phyloP scores from a whole-genome alignment of 2,329 filamentous ascomycete genomes.

The Trichoderma koningii region DNA sequence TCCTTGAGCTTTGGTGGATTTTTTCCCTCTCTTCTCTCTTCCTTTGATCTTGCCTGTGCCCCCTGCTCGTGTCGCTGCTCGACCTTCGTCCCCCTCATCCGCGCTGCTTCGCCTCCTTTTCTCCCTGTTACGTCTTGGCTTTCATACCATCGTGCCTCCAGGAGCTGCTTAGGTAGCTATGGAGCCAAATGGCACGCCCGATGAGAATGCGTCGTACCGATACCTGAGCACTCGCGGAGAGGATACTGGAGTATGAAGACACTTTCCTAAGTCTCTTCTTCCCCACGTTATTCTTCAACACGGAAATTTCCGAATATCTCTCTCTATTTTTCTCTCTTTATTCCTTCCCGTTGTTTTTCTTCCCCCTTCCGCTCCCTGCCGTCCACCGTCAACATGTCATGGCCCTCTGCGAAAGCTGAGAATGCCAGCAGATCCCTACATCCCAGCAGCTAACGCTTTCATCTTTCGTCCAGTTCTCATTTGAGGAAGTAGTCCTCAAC shows the following conservation, averaged over 20 bases:
- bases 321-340: no score
- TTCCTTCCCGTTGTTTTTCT: neutral
- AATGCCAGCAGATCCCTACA: neutral
- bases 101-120: neutral
- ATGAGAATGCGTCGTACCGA: slow-evolving; percentile 44
- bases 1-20: neutral
- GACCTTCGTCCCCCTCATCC: neutral
- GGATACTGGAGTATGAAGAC: slow-evolving; percentile 48
- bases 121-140: neutral
- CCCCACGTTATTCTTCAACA: neutral
- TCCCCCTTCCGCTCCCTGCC: neutral
- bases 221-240: slow-evolving; percentile 56
- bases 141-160: neutral
- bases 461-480: slow-evolving; percentile 66
- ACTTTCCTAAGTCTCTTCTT: slow-evolving; percentile 16
- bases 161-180: slow-evolving; percentile 35
- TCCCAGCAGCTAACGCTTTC: slow-evolving; percentile 11
- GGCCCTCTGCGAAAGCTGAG: neutral
- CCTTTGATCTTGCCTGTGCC: neutral
- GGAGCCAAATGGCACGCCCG: slow-evolving; percentile 45
- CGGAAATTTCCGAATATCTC: neutral
- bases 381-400: neutral
- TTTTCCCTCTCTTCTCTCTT: neutral
- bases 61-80: neutral
- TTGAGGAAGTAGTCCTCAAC: slow-evolving; percentile 88